A percentile compares a stretch with the other conserved stretches of the same genome.
phyloP scores from a whole-genome alignment of 306 rosid species.

The Trichosanthes cucumerina region DNA sequence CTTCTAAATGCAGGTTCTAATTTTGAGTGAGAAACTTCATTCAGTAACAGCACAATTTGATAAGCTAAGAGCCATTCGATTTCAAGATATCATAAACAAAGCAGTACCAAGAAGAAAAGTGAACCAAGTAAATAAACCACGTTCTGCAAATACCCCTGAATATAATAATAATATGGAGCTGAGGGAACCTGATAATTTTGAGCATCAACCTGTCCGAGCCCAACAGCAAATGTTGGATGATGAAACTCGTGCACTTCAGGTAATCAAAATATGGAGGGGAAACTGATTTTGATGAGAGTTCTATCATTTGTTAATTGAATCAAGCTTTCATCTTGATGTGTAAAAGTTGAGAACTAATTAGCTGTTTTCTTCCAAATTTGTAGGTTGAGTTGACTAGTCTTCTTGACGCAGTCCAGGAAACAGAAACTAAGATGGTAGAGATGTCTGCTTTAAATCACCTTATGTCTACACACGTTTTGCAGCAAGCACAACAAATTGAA shows the following conservation, averaged over 20 bases:
- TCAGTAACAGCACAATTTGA: slow-evolving; percentile 77
- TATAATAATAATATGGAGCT: slow-evolving; percentile 28
- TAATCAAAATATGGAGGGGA: slow-evolving; percentile 9
- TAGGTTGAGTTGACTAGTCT: slow-evolving; percentile 76
- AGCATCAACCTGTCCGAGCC: slow-evolving; percentile 46
- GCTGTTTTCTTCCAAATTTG: slow-evolving; percentile 18
- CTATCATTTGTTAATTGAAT: slow-evolving; percentile 1
- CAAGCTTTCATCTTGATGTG: slow-evolving; percentile 16
- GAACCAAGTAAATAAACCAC: slow-evolving; percentile 30
- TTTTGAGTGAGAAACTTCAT: slow-evolving; percentile 88
- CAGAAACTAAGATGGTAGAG: slow-evolving; percentile 99
- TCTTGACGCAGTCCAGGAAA: slow-evolving; percentile 75
- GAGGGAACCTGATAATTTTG: slow-evolving; percentile 51
- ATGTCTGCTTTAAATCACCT: slow-evolving; percentile 96
- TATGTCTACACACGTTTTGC: slow-evolving; percentile 91
- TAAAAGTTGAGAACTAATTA: not conserved
- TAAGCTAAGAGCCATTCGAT: slow-evolving; percentile 87
- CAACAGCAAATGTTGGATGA: slow-evolving; percentile 85
- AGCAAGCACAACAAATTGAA: slow-evolving; percentile 91
- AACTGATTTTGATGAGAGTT: not conserved
- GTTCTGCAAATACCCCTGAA: slow-evolving; percentile 31
- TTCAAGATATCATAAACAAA: slow-evolving; percentile 74
- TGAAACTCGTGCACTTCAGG: slow-evolving; percentile 98
- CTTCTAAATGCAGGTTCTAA: slow-evolving; percentile 51
- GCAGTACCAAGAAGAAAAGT: slow-evolving; percentile 69